These are phyloP conservation scores for Jacaranda copaia DNA, from an alignment of 257 asterid species.

Conservation along the genomic window DNA sequence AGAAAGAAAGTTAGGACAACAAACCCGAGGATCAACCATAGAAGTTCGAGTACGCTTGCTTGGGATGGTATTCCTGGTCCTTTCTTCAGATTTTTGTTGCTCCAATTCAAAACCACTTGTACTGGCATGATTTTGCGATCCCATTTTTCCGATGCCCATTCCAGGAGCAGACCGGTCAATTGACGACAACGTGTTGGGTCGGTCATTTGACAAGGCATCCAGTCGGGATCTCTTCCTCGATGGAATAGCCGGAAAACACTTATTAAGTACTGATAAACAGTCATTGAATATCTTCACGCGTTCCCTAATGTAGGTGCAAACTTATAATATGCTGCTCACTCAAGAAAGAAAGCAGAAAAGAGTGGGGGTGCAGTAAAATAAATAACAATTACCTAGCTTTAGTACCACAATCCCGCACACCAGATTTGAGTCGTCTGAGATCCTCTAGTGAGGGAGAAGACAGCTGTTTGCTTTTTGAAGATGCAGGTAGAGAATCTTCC, in stretches of 20 bases:
- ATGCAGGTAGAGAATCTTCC: slow-evolving; percentile 68
- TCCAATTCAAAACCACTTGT: slow-evolving; percentile 73
- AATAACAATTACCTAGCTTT: slow-evolving; percentile 74
- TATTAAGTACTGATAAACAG: slow-evolving; percentile 81
- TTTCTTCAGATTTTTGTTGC: slow-evolving; percentile 75
- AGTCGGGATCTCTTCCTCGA: slow-evolving; percentile 88
- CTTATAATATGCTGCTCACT: slow-evolving; percentile 31
- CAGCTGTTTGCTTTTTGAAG: slow-evolving; percentile 62
- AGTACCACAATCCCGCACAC: slow-evolving; percentile 73
- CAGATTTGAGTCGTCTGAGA: slow-evolving; percentile 75
- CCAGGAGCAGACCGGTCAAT: slow-evolving; percentile 73
- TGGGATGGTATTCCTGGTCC: slow-evolving; percentile 67
- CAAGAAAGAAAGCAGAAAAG: slow-evolving; percentile 26
- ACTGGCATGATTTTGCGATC: slow-evolving; percentile 66
- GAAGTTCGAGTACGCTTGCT: slow-evolving; percentile 95
- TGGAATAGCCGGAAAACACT: slow-evolving; percentile 81
- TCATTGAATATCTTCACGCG: slow-evolving; percentile 84
- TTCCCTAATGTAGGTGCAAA: slow-evolving; percentile 65
- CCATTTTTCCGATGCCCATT: slow-evolving; percentile 60
- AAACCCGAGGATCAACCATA: slow-evolving; percentile 74
- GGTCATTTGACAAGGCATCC: slow-evolving; percentile 75
- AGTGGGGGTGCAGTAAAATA: slow-evolving; percentile 10
- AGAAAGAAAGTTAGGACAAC: slow-evolving; percentile 34
- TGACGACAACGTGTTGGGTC: slow-evolving; percentile 61
- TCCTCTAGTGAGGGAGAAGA: slow-evolving; percentile 78